These are phyloP conservation scores for Turritis glabra DNA, from an alignment of 345 rosid species.

Conservation along the genomic window DNA sequence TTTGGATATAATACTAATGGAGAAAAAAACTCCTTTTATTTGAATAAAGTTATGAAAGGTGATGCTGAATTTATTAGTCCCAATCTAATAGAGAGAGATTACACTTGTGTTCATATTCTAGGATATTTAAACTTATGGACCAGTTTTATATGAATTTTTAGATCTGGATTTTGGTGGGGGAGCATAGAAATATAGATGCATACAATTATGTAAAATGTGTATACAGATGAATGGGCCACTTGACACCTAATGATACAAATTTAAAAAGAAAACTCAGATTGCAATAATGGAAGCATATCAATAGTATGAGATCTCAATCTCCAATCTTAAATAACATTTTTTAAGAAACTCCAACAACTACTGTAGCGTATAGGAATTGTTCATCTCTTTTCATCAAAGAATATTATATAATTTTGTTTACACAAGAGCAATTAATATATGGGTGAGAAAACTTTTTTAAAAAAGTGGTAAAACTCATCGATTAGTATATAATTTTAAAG, in stretches of 20 bases:
- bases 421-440: neutral
- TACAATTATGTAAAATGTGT: neutral
- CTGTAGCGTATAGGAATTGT: constrained; percentile 37
- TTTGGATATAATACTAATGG: constrained; percentile 27
- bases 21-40: neutral
- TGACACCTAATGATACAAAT: constrained; percentile 34
- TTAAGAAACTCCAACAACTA: neutral
- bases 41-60: neutral
- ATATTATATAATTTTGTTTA: neutral
- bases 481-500: no score
- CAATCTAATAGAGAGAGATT: neutral
- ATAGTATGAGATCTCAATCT: constrained; percentile 30
- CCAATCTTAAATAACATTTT: neutral
- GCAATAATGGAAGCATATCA: constrained; percentile 39
- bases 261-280: constrained; percentile 14
- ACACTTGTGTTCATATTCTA: neutral
- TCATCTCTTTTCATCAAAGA: constrained; percentile 9
- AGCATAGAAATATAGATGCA: neutral
- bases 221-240: constrained; percentile 22
- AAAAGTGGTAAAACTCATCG: neutral
- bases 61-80: neutral
- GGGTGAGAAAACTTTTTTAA: constrained; percentile 19
- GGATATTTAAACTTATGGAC: constrained; percentile 19
- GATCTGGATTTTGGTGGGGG: constrained; percentile 22
- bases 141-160: neutral